Evolutionary conservation across 192 early-diverging fungal species (phyloP), one percentile per base, ranked within the genome.

Genomic region (Radiomyces spectabilis): DNA sequence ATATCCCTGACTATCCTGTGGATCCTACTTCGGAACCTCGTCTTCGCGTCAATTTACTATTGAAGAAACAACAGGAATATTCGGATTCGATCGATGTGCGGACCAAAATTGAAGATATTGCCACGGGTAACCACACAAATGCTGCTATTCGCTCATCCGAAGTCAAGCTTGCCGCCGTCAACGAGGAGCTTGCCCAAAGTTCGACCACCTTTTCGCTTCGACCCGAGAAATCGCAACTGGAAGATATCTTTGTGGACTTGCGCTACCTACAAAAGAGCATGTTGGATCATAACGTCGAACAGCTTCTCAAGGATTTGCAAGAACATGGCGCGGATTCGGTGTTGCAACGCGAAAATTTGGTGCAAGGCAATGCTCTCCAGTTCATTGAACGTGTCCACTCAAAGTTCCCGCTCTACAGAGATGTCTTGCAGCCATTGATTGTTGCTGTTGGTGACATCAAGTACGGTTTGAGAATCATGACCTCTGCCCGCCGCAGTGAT

Each of bases 11-110:
- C 24, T 80, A 88, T 21, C 81, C 89, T 0, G 72, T 89, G 18
- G 95, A 98, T 68, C 93, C 95, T 2, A 92, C 89, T 4, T 75
- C 85, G 3, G 81, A 82, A 52, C 76, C 87, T 0, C 76, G 79
- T 18, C 65, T 84, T 8, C 82, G 79, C 60, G 74, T 85, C 43
- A 59, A 76, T 27, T 81, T 85, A 46, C 63, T 92, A 15, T 73
- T 73, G 33, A 56, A 73, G 44, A 81, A 85, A 39, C 64, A 78
- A 12, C 55, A 63, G 6, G 37, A 55, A 0, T 47, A 81, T 1
- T 53, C 68, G 13, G 70, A 75, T 3, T 80, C 87, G 34, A 78
- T 92, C 12, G 60, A 73, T 2, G 79, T 86, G 1, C 73, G 76
- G 25, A 26, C 59, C 15, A 38, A 59, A 1, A 78, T 89, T 33